Base-by-base conservation (phyloP, 2,329 filamentous ascomycete genomes). In the Cytospora piceicola region DNA sequence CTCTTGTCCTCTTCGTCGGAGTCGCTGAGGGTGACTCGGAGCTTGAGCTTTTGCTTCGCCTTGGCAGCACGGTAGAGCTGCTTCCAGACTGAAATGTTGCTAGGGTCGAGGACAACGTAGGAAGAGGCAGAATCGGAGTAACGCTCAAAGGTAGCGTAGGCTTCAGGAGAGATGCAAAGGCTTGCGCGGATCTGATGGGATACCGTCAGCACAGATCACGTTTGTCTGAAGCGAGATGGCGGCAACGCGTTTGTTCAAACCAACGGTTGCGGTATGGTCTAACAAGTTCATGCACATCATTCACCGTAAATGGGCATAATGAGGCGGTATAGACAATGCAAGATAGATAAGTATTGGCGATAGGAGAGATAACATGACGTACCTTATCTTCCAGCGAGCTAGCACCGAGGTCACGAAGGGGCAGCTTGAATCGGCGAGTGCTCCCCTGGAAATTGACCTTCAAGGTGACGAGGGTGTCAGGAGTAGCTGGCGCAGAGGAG, bases 61-160 rank as follows among this genome's bases (percentile, higher is more conserved):
- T 97, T 99, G 70, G 95, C 95, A 71, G 95, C 95, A 73, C 95
- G 90, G 77, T 95, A 94, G 52, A 99, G 89, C 76, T 97, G 95
- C 83, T 97, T 98, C 84, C 97, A 99, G 73, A 96, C 92, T 55
- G 91, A 84, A 11, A 86, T 80, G 74, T 97, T 96, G 75, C 83
- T 83, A 68, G 88, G 82, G 76, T 97, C 90, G 67, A 99, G 89
- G 54, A 86, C 83, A 70, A 98, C 86, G 78, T 91, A 98, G 70
- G 88, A 83, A 55, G 85, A 90, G 70, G 93, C 92, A 70, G 93
- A 97, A 79, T 99, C 95, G 70, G 95, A 98, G 81, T 93, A 99
- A 71, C 95, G 92, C 82, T 98, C 94, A 73, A 98, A 89, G 73
- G 88, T 78, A 75, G 90, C 85, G 60, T 85, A 78, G 67, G 86